Evolutionary conservation across 2,329 filamentous ascomycete species (phyloP), one percentile per base, ranked within the genome.

Genomic region (Boeremia lycopersici): DNA sequence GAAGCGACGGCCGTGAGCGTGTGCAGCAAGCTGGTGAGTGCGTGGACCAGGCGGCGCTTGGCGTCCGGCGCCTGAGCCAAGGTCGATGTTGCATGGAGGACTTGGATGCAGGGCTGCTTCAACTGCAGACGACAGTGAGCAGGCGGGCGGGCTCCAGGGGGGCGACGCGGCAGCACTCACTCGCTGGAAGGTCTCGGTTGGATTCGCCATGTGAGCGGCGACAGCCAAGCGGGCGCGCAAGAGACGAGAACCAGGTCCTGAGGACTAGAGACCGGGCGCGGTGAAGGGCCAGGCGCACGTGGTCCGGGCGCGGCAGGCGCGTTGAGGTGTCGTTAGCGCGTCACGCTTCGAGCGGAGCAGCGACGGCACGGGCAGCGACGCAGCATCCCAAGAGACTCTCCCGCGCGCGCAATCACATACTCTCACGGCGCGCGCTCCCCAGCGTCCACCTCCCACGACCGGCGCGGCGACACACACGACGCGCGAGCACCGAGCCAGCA

Each of bases 81-180:
- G 36, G 72, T 75, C 13, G 86, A 71, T 9, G 81, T 81, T 42
- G 78, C 74, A 41, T 86, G 81, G 58, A 83, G 83, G 31, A 88
- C 77, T 39, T 82, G 78, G 30, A 88, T 81, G 64, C 85, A 88
- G 51, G 78, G 76, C 44, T 80, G 78, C 60, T 86, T 86, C 50
- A 88, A 77, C 81, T 84, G 42, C 15, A 31, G 25, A n/a, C 63
- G 29, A 51, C 15, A 6, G 19, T 40, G 11, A 39, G 41, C 63
- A 28, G 61, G 55, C 30, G 15, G 10, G 7, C 19, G 13, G 9
- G 12, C 19, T 23, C 33, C 2, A 12, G 34, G 31, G 30, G n/a
- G 25, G n/a, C n/a, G 3, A 9, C 8, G 5, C 23, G 28, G 31
- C 11, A 12, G 12, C 2, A 40, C 67, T 46, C 48, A 74, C 76